A percentile compares a stretch with the other conserved stretches of the same genome.
Conservation (phyloP, 192 early-diverging fungal genomes). For the Pilobolus umbonatus region DNA sequence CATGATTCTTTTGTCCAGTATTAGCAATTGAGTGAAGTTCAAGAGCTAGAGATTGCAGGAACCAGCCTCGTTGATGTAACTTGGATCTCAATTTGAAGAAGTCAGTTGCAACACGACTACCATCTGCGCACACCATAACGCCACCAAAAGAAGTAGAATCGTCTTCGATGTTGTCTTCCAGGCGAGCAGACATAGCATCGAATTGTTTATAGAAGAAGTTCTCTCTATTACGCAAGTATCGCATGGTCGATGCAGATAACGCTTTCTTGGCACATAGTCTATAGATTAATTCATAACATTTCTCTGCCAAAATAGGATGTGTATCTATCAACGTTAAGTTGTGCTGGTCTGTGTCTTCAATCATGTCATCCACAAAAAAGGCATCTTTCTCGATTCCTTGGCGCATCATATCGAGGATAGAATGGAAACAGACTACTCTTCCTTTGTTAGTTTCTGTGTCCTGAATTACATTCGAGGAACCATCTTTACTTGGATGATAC, state of each 20-base stretch:
- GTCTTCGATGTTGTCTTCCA: slow-evolving; percentile 14
- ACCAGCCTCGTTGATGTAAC: slow-evolving; percentile 83
- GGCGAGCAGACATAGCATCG: slow-evolving; percentile 35
- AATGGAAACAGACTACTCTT: slow-evolving; percentile 51
- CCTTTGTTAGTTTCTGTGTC: slow-evolving; percentile 38
- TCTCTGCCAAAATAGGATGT: slow-evolving; percentile 78
- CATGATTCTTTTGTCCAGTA: slow-evolving; percentile 34
- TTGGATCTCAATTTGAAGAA: slow-evolving; percentile 44
- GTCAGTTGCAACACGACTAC: background rate
- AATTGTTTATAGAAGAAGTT: slow-evolving; percentile 74
- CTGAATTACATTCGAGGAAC: slow-evolving; percentile 20
- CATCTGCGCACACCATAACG: slow-evolving; percentile 6
- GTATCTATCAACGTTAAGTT: slow-evolving; percentile 48
- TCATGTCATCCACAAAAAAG: background rate
- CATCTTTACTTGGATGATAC: slow-evolving; percentile 49
- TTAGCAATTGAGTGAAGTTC: slow-evolving; percentile 65
- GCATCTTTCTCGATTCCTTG: slow-evolving; percentile 31
- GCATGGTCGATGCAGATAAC: slow-evolving; percentile 71
- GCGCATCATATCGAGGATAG: slow-evolving; percentile 60
- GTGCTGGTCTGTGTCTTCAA: slow-evolving; percentile 5
- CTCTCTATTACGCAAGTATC: slow-evolving; percentile 78
- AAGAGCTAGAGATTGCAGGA: slow-evolving; percentile 79
- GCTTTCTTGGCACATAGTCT: slow-evolving; percentile 65
- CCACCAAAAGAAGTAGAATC: slow-evolving; percentile 4
- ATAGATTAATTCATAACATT: slow-evolving; percentile 84